Evolutionary conservation across 2,329 filamentous ascomycete genomes (phyloP).

Genomic region (Calonectria hawksworthii): DNA sequence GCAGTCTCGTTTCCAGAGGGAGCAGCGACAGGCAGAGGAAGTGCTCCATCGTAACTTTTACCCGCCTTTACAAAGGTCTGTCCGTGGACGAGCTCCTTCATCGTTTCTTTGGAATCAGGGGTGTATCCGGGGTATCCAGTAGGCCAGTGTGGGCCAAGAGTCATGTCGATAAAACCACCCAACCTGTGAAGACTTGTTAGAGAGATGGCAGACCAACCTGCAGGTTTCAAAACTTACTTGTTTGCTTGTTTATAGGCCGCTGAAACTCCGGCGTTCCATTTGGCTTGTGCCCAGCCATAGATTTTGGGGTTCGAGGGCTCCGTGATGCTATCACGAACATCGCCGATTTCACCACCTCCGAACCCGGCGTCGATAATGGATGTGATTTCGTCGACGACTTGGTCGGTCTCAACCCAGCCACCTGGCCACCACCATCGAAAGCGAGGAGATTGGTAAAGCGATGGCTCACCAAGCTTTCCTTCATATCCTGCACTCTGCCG

Average conservation of each 20-base stretch:
- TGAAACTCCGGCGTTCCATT: neutral
- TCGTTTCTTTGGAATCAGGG: neutral
- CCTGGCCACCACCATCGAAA: conserved; percentile 5
- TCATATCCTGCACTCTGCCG: neutral
- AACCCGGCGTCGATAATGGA: neutral
- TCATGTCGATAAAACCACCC: neutral
- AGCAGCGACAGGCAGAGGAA: neutral
- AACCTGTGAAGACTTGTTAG: neutral
- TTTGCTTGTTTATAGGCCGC: neutral
- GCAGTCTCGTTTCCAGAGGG: neutral
- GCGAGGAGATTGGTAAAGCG: neutral
- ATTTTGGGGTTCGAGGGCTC: neutral
- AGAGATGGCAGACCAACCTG: too few species aligned
- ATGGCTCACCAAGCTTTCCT: neutral
- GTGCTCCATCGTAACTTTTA: neutral
- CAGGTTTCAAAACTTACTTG: neutral
- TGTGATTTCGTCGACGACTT: neutral
- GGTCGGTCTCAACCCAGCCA: neutral
- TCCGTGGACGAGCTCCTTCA: conserved; percentile 1
- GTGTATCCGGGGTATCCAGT: conserved; percentile 2
- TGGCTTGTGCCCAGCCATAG: neutral
- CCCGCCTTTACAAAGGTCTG: neutral
- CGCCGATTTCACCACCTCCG: neutral
- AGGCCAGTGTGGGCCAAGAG: neutral
- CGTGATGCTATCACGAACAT: neutral